These are phyloP conservation scores for Nepenthes alata DNA, from an alignment of 179 eudicot genomes.

Conservation along the genomic window DNA sequence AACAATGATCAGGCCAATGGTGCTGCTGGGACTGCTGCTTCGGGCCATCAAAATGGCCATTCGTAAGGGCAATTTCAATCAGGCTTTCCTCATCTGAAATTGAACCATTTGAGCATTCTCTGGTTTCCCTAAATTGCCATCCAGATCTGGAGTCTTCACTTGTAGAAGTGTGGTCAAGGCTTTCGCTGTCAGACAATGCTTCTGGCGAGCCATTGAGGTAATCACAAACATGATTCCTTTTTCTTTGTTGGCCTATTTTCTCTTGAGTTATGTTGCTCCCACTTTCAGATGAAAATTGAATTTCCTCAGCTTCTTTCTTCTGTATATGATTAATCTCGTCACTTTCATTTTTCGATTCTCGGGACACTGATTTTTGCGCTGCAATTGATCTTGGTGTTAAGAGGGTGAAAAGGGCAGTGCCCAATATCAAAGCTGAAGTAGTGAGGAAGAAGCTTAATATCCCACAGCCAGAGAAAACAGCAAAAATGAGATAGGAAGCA, in stretches of 20 bases:
- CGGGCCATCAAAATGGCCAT: constrained; percentile 42
- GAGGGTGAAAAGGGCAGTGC: constrained; percentile 12
- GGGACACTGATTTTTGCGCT: not conserved
- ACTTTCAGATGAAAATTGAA: not conserved
- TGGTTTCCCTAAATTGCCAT: constrained; percentile 9
- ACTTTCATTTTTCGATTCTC: not conserved
- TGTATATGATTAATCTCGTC: not conserved
- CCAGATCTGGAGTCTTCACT: constrained; percentile 28
- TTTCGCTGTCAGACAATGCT: constrained; percentile 20
- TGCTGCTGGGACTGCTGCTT: constrained; percentile 15
- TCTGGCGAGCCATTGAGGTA: constrained; percentile 3
- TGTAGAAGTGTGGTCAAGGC: constrained; percentile 10
- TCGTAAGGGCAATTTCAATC: constrained; percentile 70
- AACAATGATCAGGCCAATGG: constrained; percentile 16
- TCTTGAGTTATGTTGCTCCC: not conserved
- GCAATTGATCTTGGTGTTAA: constrained; percentile 9
- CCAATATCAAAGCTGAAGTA: constrained; percentile 8
- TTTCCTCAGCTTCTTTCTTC: not conserved
- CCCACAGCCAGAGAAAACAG: constrained; percentile 11
- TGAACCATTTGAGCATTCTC: constrained; percentile 38
- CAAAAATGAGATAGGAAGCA: constrained; percentile 10
- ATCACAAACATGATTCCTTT: not conserved
- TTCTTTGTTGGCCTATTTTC: not conserved
- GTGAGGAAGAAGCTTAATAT: constrained; percentile 14
- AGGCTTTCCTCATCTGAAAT: constrained; percentile 88